These are phyloP conservation scores for Rhodotorula sphaerocarpa DNA, from an alignment of 768 basidiomycete genomes.

Conservation along the genomic window DNA sequence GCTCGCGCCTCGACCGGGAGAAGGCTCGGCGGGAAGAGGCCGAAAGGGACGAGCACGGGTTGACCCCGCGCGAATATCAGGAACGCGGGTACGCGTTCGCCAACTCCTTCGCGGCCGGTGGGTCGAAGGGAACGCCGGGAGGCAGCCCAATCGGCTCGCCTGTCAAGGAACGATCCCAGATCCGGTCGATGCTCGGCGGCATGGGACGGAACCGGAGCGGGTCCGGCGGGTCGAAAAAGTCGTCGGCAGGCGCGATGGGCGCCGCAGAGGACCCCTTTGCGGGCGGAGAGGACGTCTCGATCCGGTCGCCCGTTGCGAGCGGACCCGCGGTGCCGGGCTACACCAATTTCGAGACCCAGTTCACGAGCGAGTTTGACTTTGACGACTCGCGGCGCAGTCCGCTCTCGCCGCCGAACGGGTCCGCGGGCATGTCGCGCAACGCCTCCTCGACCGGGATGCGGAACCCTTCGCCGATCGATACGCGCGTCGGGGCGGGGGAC, in stretches of 20 bases:
- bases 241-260: not conserved
- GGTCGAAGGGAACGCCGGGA: not conserved
- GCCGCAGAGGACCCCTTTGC: slow-evolving; percentile 1
- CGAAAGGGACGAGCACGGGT: not conserved
- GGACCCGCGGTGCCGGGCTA: no score
- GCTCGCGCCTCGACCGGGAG: not conserved
- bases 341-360: slow-evolving; percentile 3
- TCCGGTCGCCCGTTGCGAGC: not conserved
- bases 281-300: not conserved
- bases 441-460: not conserved
- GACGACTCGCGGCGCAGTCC: not conserved
- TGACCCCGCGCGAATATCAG: slow-evolving; percentile 2
- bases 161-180: not conserved
- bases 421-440: no score
- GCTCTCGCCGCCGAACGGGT: no score
- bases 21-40: not conserved
- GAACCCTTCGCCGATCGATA: not conserved
- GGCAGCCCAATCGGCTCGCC: not conserved
- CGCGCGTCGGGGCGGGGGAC: no score
- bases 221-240: not conserved
- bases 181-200: not conserved
- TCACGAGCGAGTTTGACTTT: slow-evolving; percentile 1
- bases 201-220: slow-evolving; percentile 1
- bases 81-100: slow-evolving; percentile 29
- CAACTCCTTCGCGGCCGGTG: slow-evolving; percentile 16